A percentile compares a stretch with the other conserved stretches of the same genome.
phyloP scores from a whole-genome alignment of 257 asterid species.

The Ajuga chamaepitys region DNA sequence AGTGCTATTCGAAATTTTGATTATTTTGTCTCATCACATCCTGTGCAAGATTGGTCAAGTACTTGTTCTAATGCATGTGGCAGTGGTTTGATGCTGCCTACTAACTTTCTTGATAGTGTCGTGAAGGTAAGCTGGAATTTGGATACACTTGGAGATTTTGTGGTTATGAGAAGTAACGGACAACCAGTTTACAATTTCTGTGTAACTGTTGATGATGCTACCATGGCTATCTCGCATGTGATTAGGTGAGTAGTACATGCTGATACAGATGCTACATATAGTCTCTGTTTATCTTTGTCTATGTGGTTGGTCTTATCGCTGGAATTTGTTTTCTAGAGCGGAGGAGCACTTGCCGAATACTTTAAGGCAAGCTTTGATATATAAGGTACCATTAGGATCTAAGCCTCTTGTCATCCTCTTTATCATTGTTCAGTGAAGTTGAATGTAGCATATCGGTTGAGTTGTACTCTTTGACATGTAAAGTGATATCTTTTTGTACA shows the following conservation, averaged over 20 bases:
- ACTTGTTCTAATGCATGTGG: not conserved
- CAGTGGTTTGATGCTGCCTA: slow-evolving; percentile 3
- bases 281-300: slow-evolving; percentile 4
- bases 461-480: slow-evolving; percentile 8
- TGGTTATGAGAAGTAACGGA: slow-evolving; percentile 98
- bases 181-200: slow-evolving; percentile 98
- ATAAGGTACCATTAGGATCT: slow-evolving; percentile 44
- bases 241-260: slow-evolving; percentile 47
- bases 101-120: slow-evolving; percentile 52
- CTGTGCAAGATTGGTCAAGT: not conserved
- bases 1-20: not conserved
- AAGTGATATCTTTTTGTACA: slow-evolving; percentile 9
- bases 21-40: not conserved
- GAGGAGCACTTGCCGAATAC: slow-evolving; percentile 99
- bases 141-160: slow-evolving; percentile 95
- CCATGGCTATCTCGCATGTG: slow-evolving; percentile 97
- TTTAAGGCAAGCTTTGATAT: slow-evolving; percentile 88
- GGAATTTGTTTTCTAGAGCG: slow-evolving; percentile 54
- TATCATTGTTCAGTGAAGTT: slow-evolving; percentile 5
- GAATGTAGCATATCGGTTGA: slow-evolving; percentile 9
- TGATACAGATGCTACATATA: not conserved
- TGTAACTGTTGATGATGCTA: slow-evolving; percentile 95
- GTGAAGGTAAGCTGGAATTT: slow-evolving; percentile 87
- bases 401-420: not conserved
- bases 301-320: slow-evolving; percentile 12